Percentiles rank a stretch among this genome's conserved stretches.
Evolutionary conservation across 1,139 yeast genomes (phyloP).

Genomic region (Zygosaccharomyces sapae): DNA sequence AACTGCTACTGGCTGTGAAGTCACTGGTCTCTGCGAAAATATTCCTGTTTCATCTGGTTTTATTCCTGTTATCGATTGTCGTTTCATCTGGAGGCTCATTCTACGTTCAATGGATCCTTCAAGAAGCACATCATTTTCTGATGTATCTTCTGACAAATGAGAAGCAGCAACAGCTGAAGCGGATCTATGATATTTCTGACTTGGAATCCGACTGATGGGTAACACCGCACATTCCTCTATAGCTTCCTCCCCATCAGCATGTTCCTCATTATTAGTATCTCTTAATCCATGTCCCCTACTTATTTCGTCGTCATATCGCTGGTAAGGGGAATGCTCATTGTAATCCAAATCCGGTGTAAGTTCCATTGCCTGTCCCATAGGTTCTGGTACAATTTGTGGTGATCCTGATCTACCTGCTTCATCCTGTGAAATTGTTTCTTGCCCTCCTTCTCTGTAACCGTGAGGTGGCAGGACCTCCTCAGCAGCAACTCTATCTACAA

Average conservation of each 20-base stretch:
- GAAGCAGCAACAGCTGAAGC: slow-evolving; percentile 1
- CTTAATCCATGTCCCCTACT: neutral
- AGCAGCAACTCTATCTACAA: slow-evolving; percentile 7
- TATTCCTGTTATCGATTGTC: neutral
- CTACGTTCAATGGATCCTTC: slow-evolving; percentile 5
- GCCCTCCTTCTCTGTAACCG: neutral
- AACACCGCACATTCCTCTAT: too few relatives aligned
- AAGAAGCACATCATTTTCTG: neutral
- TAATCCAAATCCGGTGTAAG: neutral
- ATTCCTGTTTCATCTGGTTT: neutral
- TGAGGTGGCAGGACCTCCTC: slow-evolving; percentile 5
- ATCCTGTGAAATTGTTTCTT: neutral
- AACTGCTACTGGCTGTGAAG: too few relatives aligned
- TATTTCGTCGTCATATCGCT: neutral
- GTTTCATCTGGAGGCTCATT: neutral
- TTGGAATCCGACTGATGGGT: neutral
- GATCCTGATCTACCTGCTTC: neutral
- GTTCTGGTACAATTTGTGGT: slow-evolving; percentile 2
- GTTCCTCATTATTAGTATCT: too few relatives aligned
- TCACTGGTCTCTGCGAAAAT: too few relatives aligned
- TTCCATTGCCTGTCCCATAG: slow-evolving; percentile 6
- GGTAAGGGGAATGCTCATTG: neutral
- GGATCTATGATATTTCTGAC: neutral
- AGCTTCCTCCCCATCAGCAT: too few relatives aligned
- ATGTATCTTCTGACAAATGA: slow-evolving; percentile 3